Evolutionary conservation across 805 yeast genomes (phyloP), one percentile per base, ranked within the genome.

Genomic region (Metschnikowia noctiluminum): DNA sequence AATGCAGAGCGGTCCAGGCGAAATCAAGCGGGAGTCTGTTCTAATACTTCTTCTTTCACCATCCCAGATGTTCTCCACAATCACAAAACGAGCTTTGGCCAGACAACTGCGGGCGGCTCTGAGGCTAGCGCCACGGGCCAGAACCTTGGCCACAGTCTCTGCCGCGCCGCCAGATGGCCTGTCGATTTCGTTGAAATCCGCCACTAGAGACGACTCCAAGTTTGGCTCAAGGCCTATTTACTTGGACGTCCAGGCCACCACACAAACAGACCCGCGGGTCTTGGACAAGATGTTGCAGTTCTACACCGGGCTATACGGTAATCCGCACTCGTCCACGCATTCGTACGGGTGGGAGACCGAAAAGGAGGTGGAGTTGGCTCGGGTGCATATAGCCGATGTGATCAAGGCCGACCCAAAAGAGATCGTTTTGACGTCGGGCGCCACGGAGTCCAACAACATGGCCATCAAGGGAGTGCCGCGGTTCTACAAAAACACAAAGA

Each of bases 261-360:
- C 99, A 0, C 99, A 98, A 28, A 87, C 94, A 1, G 99, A 94
- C 64, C 99, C 99, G 31, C 78, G 99, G 48, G 99, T 94, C 9
- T 70, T 94, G 57, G 96, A 89, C 64, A 85, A 82, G 57, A 89
- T 89, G 96, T 65, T 89, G 58, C 81, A 80, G 59, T 89, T 85
- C 63, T 87, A 81, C 66, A 92, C 98, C 2, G 98, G 98, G 4
- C 76, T 89, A 49, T 94, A 89, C 65, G 99, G 99, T 53, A 94
- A 94, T 66, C 99, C 99, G 21, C 99, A 94, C 70, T 89, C 97
- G 6, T 83, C 94, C 50, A 94, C 99, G 2, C 99, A 94, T 65
- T 80, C 96, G 6, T 94, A 92, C 65, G 99, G 99, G 34, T 94
- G 99, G 99, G 99, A 94, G 71, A 88, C 99, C 3, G 97, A 92